phyloP scores from a whole-genome alignment of 352 stramenopile genomes.

The Phytophthora sp. region DNA sequence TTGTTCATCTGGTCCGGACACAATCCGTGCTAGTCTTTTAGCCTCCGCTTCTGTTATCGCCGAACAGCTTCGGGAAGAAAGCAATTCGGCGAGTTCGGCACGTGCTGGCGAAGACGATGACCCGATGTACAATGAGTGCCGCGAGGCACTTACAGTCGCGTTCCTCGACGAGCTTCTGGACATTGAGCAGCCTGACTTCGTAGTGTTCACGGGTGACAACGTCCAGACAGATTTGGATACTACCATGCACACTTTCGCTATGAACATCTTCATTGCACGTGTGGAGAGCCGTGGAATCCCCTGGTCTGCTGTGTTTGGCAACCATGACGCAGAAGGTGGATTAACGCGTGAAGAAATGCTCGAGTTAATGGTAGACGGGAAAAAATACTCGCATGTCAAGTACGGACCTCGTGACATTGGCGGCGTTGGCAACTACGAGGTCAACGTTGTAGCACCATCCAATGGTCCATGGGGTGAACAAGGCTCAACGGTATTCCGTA shows the following conservation, averaged over 20 bases:
- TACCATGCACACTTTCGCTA: constrained; percentile 33
- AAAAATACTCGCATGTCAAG: constrained; percentile 54
- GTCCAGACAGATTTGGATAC: constrained; percentile 42
- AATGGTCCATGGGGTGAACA: constrained; percentile 44
- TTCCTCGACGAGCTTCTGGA: constrained; percentile 68
- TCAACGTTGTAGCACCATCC: constrained; percentile 50
- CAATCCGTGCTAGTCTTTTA: constrained; percentile 33
- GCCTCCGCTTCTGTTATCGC: constrained; percentile 36
- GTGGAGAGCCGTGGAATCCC: constrained; percentile 55
- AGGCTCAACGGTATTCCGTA: constrained; percentile 51
- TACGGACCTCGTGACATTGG: constrained; percentile 50
- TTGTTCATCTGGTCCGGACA: constrained; percentile 39
- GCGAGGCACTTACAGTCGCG: constrained; percentile 51
- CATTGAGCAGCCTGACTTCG: constrained; percentile 66
- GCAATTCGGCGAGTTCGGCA: constrained; percentile 25
- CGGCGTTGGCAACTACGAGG: constrained; percentile 71
- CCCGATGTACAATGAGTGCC: constrained; percentile 44
- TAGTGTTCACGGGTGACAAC: constrained; percentile 73
- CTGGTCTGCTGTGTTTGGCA: constrained; percentile 67
- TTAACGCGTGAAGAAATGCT: constrained; percentile 53
- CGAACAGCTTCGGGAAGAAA: constrained; percentile 27
- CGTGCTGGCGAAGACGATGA: constrained; percentile 21
- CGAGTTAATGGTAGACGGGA: constrained; percentile 38
- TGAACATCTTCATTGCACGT: constrained; percentile 42
- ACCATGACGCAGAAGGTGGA: constrained; percentile 65